phyloP scores from a whole-genome alignment of 2,329 filamentous ascomycete genomes.

The Capronia epimyces region DNA sequence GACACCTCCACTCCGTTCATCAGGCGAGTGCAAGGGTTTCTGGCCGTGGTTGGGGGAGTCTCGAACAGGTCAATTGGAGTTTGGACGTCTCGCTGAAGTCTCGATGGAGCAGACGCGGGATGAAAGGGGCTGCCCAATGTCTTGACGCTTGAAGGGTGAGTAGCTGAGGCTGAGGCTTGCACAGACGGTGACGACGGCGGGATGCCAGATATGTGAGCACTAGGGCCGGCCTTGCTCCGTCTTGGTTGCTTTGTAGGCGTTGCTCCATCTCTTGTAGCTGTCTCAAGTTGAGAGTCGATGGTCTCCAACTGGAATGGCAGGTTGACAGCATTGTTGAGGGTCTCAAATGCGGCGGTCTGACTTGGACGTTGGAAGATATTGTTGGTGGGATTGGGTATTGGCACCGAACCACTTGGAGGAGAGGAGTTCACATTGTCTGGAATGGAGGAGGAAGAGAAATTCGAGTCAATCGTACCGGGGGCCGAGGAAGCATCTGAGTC shows the following conservation, averaged over 20 bases:
- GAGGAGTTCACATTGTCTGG: background rate
- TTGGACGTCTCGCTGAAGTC: background rate
- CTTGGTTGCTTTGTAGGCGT: background rate
- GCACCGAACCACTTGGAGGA: background rate
- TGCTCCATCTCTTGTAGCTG: background rate
- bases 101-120: background rate
- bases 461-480: background rate
- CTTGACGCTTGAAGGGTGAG: background rate
- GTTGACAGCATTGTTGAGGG: background rate
- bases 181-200: background rate
- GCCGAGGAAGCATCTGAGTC: background rate
- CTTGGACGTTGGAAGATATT: background rate
- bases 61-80: background rate
- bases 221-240: background rate
- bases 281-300: background rate
- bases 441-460: background rate
- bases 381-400: background rate
- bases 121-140: background rate
- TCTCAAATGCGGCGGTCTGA: background rate
- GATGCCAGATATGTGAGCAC: background rate
- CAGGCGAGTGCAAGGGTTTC: background rate
- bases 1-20: background rate
- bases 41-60: background rate
- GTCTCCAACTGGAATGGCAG: background rate
- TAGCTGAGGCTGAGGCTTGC: background rate